phyloP scores from a whole-genome alignment of 23 red algal species.

The Gracilaria domingensis region DNA sequence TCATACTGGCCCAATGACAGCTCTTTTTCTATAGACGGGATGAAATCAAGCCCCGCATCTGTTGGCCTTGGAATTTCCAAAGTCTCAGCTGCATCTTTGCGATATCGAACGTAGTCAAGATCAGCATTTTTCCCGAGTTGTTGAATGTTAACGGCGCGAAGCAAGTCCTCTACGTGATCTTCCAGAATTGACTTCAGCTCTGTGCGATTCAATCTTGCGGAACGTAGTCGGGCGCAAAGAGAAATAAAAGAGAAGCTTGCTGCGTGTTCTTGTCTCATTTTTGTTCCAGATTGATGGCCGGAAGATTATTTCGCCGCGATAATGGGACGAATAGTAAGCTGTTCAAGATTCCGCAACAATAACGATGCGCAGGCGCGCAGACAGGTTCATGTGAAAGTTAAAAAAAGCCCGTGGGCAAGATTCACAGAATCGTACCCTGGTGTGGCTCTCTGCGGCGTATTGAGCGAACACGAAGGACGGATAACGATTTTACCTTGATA shows the following conservation, averaged over 20 bases:
- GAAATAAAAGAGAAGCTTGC: constrained; percentile 26
- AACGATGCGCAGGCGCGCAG: background rate
- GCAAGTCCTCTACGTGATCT: constrained; percentile 43
- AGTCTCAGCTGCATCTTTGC: background rate
- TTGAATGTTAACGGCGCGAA: constrained; percentile 17
- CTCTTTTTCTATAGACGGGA: constrained; percentile 41
- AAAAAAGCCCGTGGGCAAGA: background rate
- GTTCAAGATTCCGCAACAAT: background rate
- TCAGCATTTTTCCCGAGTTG: background rate
- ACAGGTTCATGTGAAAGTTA: background rate
- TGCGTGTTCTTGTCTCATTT: constrained; percentile 31
- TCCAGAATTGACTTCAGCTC: constrained; percentile 17
- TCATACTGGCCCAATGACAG: constrained; percentile 27
- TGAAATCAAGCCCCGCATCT: constrained; percentile 41
- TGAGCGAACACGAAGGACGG: too few relatives aligned
- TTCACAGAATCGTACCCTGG: background rate
- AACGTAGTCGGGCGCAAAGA: constrained; percentile 33
- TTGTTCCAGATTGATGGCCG: background rate
- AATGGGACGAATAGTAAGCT: background rate
- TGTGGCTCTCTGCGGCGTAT: background rate
- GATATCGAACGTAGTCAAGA: constrained; percentile 39
- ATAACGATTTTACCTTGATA: too few relatives aligned
- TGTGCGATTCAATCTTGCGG: constrained; percentile 23
- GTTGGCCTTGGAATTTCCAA: constrained; percentile 36
- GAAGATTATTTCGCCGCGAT: background rate